phyloP scores from a whole-genome alignment of 352 stramenopile species.

The Globisporangium cystogenes region DNA sequence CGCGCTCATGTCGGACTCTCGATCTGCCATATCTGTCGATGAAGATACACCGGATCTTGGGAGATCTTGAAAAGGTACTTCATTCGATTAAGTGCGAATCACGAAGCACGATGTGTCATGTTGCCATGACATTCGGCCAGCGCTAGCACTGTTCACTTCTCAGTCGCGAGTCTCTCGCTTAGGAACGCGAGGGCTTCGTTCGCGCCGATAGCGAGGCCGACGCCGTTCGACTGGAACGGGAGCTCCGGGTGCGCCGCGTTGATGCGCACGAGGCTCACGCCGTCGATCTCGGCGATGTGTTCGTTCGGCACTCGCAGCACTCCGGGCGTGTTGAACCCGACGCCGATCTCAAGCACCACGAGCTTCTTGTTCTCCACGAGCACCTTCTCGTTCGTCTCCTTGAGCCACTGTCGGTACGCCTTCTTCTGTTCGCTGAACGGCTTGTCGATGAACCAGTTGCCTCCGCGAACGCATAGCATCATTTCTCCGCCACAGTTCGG shows the following conservation, averaged over 20 bases:
- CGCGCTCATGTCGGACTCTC: not conserved
- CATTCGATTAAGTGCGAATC: too few species aligned
- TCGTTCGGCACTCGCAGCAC: constrained; percentile 59
- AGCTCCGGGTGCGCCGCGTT: constrained; percentile 50
- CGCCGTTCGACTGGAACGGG: constrained; percentile 42
- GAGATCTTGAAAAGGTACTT: too few species aligned
- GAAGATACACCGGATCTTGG: too few species aligned
- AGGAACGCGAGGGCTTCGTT: constrained; percentile 41
- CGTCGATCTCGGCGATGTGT: constrained; percentile 26
- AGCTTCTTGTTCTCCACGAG: constrained; percentile 42
- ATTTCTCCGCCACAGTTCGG: constrained; percentile 40
- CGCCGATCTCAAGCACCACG: constrained; percentile 61
- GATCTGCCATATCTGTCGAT: too few species aligned
- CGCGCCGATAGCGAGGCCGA: constrained; percentile 36
- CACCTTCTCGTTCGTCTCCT: constrained; percentile 22
- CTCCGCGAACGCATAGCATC: constrained; percentile 44
- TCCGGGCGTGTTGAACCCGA: constrained; percentile 64
- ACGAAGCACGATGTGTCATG: not conserved
- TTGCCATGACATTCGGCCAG: not conserved
- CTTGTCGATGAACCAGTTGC: constrained; percentile 46
- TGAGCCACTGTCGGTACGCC: constrained; percentile 37
- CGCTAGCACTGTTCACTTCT: not conserved
- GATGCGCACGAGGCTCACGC: constrained; percentile 51
- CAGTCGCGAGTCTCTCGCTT: not conserved
- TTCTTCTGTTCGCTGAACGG: constrained; percentile 25